Percentiles rank a stretch among this genome's conserved stretches.
These are phyloP conservation scores for Mycena alexandri DNA, from an alignment of 768 basidiomycete species.

Conservation along the genomic window DNA sequence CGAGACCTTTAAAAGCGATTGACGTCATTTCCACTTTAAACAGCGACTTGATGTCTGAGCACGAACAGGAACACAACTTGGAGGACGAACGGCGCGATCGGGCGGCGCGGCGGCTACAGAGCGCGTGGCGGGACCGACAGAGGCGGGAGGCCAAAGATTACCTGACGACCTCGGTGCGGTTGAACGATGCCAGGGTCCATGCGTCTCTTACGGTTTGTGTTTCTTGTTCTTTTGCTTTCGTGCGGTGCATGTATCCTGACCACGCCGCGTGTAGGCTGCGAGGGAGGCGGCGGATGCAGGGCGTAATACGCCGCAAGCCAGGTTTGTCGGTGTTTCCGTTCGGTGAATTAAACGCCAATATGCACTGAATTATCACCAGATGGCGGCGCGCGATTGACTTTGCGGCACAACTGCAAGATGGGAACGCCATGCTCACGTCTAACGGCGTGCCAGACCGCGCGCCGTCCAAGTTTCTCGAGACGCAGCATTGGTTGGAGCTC, in stretches of 20 bases:
- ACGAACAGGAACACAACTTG: constrained; percentile 3
- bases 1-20: no score
- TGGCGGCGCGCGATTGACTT: constrained; percentile 64
- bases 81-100: constrained; percentile 23
- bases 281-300: constrained; percentile 58
- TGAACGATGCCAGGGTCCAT: constrained; percentile 55
- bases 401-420: constrained; percentile 57
- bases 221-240: neutral
- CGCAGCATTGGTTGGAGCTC: constrained; percentile 75
- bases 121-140: constrained; percentile 49
- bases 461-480: constrained; percentile 63
- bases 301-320: constrained; percentile 57
- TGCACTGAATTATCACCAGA: neutral
- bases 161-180: constrained; percentile 48
- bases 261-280: constrained; percentile 52
- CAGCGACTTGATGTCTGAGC: neutral
- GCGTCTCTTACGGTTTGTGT: constrained; percentile 52
- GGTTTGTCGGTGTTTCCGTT: constrained; percentile 35
- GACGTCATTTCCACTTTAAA: constrained; percentile 44
- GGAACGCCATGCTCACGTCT: constrained; percentile 52
- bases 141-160: constrained; percentile 42
- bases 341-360: neutral
- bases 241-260: neutral
- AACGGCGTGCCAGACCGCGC: constrained; percentile 48
- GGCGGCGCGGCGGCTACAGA: constrained; percentile 55